Percentiles rank a stretch among this genome's conserved stretches.
These are phyloP conservation scores for Ustilago xerochloae DNA, from an alignment of 1,284 basidiomycete genomes.

Conservation along the genomic window DNA sequence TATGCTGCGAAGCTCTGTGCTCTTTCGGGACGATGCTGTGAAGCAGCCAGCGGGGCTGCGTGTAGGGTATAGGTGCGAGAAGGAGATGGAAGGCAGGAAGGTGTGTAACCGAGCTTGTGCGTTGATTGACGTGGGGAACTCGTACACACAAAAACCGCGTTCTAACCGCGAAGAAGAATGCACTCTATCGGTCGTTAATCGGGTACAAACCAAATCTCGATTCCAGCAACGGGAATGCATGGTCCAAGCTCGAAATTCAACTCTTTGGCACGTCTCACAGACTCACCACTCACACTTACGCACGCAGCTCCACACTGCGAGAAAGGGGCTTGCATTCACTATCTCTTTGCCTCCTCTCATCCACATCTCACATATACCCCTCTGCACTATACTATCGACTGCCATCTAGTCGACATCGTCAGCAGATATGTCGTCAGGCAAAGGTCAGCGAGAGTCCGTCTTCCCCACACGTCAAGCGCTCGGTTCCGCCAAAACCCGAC, in stretches of 20 bases:
- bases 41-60: too few relatives aligned
- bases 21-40: too few relatives aligned
- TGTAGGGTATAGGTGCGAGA: conserved; percentile 1
- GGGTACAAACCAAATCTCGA: not conserved
- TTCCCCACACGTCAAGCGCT: conserved; percentile 78
- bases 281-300: not conserved
- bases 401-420: not conserved
- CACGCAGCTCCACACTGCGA: not conserved
- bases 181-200: not conserved
- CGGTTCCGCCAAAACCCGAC: conserved; percentile 88
- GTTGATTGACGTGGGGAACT: conserved; percentile 9
- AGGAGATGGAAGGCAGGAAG: not conserved
- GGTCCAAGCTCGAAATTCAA: conserved; percentile 20
- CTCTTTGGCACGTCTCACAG: not conserved
- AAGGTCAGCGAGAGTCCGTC: conserved; percentile 86
- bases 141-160: not conserved
- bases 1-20: too few relatives aligned
- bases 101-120: conserved; percentile 10
- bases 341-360: not conserved
- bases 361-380: not conserved
- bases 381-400: not conserved
- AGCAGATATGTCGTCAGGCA: conserved; percentile 79
- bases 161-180: conserved; percentile 8
- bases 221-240: not conserved
- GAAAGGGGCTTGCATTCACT: not conserved